phyloP scores from a whole-genome alignment of 306 rosid species.

The Begonia loranthoides region DNA sequence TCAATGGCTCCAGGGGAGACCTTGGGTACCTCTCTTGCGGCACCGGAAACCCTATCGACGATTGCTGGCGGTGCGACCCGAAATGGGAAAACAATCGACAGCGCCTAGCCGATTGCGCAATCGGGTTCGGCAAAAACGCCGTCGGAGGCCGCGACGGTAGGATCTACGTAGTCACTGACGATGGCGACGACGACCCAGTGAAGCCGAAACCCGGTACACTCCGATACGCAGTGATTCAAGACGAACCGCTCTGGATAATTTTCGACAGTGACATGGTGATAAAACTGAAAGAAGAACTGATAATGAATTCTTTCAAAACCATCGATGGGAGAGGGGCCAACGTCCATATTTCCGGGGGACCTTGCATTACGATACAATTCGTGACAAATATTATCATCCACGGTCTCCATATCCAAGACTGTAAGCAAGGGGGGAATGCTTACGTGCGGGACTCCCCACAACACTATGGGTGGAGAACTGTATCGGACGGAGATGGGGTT shows the following conservation, averaged over 20 bases:
- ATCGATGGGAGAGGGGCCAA: slow-evolving; percentile 84
- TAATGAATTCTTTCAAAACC: slow-evolving; percentile 93
- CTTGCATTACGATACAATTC: slow-evolving; percentile 80
- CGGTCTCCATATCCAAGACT: slow-evolving; percentile 69
- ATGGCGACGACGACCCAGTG: slow-evolving; percentile 46
- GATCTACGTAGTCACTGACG: slow-evolving; percentile 72
- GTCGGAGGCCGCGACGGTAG: slow-evolving; percentile 62
- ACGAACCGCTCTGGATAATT: slow-evolving; percentile 87
- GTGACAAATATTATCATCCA: slow-evolving; percentile 81
- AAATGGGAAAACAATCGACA: slow-evolving; percentile 79
- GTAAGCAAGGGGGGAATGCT: slow-evolving; percentile 83
- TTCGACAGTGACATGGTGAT: slow-evolving; percentile 87
- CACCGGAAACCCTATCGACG: slow-evolving; percentile 86
- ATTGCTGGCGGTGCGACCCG: slow-evolving; percentile 89
- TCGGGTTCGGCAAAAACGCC: slow-evolving; percentile 87
- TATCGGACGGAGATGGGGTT: slow-evolving; percentile 91
- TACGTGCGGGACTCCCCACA: slow-evolving; percentile 67
- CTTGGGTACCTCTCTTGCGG: slow-evolving; percentile 74
- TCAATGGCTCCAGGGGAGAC: slow-evolving; percentile 52
- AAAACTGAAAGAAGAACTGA: slow-evolving; percentile 64
- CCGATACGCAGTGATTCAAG: slow-evolving; percentile 71
- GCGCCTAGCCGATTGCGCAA: slow-evolving; percentile 78
- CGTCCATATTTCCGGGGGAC: slow-evolving; percentile 91
- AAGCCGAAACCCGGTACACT: slow-evolving; percentile 81
- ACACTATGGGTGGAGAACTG: slow-evolving; percentile 83